Evolutionary conservation across 2,329 filamentous ascomycete species (phyloP), one percentile per base, ranked within the genome.

Genomic region (Daldinia eschscholtzii): DNA sequence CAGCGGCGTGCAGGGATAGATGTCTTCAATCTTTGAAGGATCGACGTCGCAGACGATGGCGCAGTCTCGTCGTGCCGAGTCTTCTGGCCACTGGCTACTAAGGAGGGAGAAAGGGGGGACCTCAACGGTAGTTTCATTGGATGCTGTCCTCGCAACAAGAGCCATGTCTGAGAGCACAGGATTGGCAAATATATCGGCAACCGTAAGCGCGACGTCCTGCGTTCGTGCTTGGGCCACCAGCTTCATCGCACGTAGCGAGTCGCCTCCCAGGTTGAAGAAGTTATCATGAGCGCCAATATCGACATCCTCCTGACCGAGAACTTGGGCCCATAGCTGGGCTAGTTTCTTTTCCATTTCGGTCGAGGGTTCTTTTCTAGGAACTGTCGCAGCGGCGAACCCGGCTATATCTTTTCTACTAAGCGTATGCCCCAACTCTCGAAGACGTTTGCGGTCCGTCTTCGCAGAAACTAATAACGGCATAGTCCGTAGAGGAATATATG

Each of bases 1-100:
- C 1, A 87, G 77, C 0, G 85, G 82, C 0, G 85, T 86, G 76
- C 85, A 87, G 1, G 86, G 86, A 61, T 87, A 88, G 0, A 86
- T 75, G 65, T 89, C 86, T 56, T 86, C 83, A 4, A 87, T 76
- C 0, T 39, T 57, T 0, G 76, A 77, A 6, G 75, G 64, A 1
- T 77, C 74, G 9, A 84, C 72, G 3, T 72, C 76, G 67, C 84
- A 86, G 6, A 83, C 76, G n/a, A 69, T 72, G 5, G 82, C 80
- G 9, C 80, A 80, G 13, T 84, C 82, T 0, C 65, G 61, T 15
- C 77, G 74, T 1, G 82, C 82, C 2, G 72, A 70, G 15, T 79
- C 74, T 12, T 73, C 65, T 0, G 74, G 68, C 80, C 82, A 83
- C 6, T 74, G 72, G 1, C 75, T 57, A 1, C 76, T 73, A 3